These are phyloP conservation scores for Helicostylum pulchrum DNA, from an alignment of 192 early-diverging fungal genomes.

Conservation along the genomic window DNA sequence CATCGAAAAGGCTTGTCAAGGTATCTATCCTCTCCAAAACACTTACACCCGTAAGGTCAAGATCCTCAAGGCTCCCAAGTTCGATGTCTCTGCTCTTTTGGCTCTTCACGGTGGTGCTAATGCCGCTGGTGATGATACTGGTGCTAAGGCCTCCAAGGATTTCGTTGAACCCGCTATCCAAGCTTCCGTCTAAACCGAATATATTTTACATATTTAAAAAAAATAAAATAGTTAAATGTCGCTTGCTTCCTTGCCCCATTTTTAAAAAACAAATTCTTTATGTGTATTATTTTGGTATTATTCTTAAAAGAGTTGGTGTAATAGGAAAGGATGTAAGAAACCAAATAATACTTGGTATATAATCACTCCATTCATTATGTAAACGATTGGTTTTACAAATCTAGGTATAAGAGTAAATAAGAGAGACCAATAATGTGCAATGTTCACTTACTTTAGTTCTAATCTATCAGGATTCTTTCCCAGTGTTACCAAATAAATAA, in stretches of 20 bases:
- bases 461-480: neutral
- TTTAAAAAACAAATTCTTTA: neutral
- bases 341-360: constrained; percentile 8
- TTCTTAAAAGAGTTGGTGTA: neutral
- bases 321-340: constrained; percentile 2
- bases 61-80: constrained; percentile 97
- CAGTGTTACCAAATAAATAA: neutral
- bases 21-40: constrained; percentile 98
- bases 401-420: neutral
- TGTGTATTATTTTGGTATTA: neutral
- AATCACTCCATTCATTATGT: neutral
- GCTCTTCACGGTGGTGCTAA: constrained; percentile 91
- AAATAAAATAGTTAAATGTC: neutral
- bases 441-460: neutral
- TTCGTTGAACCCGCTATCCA: constrained; percentile 83
- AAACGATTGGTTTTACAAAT: constrained; percentile 5
- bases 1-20: constrained; percentile 95
- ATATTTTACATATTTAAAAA: neutral
- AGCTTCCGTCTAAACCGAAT: constrained; percentile 14
- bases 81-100: constrained; percentile 92
- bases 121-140: constrained; percentile 80
- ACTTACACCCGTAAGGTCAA: constrained; percentile 97
- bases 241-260: too few species aligned
- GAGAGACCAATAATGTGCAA: neutral
- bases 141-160: constrained; percentile 65